These are phyloP conservation scores for Quercus parvula DNA, from an alignment of 306 rosid genomes.

Conservation along the genomic window DNA sequence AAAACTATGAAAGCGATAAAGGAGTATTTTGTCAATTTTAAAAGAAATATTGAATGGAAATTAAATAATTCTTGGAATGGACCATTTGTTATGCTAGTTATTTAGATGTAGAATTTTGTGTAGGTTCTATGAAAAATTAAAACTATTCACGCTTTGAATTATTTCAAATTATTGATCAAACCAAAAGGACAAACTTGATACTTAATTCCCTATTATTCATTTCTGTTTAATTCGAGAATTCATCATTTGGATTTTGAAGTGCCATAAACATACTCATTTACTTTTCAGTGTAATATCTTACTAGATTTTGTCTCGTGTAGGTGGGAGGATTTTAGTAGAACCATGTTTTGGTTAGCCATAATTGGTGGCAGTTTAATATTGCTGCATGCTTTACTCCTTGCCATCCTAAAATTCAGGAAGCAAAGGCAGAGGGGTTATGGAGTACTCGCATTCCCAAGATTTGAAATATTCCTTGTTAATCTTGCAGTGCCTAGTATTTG, in stretches of 20 bases:
- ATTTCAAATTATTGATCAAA: not conserved
- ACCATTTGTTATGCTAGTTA: not conserved
- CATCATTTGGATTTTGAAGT: not conserved
- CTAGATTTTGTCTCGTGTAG: slow-evolving; percentile 29
- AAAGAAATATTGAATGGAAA: not conserved
- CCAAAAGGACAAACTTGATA: not conserved
- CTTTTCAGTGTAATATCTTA: not conserved
- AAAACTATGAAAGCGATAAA: not conserved
- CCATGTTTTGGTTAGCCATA: slow-evolving; percentile 80
- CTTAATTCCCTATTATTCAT: not conserved
- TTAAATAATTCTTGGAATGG: not conserved
- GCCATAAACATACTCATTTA: not conserved
- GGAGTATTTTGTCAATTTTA: not conserved
- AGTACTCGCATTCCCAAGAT: slow-evolving; percentile 76
- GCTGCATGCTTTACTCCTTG: slow-evolving; percentile 60
- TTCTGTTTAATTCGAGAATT: not conserved
- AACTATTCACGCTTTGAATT: not conserved
- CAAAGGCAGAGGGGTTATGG: slow-evolving; percentile 46
- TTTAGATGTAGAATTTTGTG: not conserved
- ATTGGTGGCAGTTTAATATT: slow-evolving; percentile 60
- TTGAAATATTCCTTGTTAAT: slow-evolving; percentile 73
- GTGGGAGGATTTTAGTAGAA: slow-evolving; percentile 72
- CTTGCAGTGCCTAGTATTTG: slow-evolving; percentile 69
- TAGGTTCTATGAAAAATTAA: not conserved
- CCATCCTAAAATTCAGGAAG: slow-evolving; percentile 59